Conservation (phyloP, 2,329 filamentous ascomycete genomes). For the Leptographium procerum region DNA sequence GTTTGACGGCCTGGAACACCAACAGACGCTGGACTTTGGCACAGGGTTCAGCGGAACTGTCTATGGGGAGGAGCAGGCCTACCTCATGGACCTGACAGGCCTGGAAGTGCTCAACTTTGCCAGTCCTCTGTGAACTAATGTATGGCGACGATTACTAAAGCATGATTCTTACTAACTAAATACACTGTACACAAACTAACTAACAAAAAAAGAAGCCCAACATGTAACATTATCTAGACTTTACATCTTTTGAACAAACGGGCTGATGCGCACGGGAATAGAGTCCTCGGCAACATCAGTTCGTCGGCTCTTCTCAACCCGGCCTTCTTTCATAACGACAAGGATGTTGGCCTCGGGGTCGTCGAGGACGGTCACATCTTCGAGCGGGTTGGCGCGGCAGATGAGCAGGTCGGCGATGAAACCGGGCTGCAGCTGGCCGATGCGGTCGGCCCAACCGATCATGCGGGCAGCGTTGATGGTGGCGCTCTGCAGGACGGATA, state of each 20-base stretch:
- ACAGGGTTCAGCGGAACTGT: neutral
- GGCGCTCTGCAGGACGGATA: slow-evolving; percentile 36
- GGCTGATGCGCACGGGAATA: neutral
- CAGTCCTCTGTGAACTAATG: neutral
- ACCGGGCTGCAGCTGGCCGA: slow-evolving; percentile 37
- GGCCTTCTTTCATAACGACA: slow-evolving; percentile 39
- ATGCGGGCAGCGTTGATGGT: slow-evolving; percentile 38
- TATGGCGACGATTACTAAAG: neutral
- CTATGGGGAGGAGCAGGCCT: neutral
- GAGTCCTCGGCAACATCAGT: neutral
- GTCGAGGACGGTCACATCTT: slow-evolving; percentile 38
- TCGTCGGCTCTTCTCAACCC: slow-evolving; percentile 23
- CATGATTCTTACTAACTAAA: neutral
- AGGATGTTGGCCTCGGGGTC: slow-evolving; percentile 30
- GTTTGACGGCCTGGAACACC: neutral
- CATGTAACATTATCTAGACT: neutral
- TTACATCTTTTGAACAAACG: neutral
- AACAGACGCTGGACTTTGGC: neutral
- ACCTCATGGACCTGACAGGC: neutral
- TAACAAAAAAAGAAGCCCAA: neutral
- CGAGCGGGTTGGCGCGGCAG: slow-evolving; percentile 36
- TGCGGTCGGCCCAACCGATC: slow-evolving; percentile 26
- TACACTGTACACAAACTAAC: no score
- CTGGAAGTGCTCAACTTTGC: neutral
- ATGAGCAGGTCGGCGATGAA: slow-evolving; percentile 40